These are phyloP conservation scores for Tolypocladium ophioglossoides DNA, from an alignment of 2,329 filamentous ascomycete species.

Conservation along the genomic window DNA sequence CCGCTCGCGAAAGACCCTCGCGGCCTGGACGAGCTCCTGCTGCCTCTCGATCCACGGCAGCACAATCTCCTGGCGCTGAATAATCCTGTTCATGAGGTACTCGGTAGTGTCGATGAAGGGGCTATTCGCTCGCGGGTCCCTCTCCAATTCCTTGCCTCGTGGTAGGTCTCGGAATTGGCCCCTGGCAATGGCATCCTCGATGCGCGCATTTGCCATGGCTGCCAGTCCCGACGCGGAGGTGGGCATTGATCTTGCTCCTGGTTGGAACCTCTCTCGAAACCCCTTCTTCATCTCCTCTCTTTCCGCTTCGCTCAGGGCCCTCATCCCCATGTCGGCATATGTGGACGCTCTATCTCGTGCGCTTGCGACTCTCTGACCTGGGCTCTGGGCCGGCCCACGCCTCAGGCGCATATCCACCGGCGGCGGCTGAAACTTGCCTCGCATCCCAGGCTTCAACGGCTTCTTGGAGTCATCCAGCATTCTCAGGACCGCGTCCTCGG, in stretches of 20 bases:
- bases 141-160: conserved; percentile 66
- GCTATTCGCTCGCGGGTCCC: conserved; percentile 73
- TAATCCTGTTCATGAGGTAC: conserved; percentile 98
- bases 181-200: conserved; percentile 85
- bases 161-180: conserved; percentile 82
- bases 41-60: conserved; percentile 99
- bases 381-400: conserved; percentile 23
- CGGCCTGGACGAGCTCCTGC: conserved; percentile 68
- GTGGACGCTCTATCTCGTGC: conserved; percentile 47
- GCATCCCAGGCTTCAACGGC: conserved; percentile 43
- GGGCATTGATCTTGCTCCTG: conserved; percentile 62
- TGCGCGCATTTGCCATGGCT: conserved; percentile 78
- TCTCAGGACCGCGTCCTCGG: conserved; percentile 66
- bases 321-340: conserved; percentile 39
- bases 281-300: conserved; percentile 60
- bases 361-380: conserved; percentile 37
- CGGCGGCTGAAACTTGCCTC: conserved; percentile 34
- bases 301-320: conserved; percentile 58
- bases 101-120: conserved; percentile 95
- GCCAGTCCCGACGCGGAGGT: conserved; percentile 68
- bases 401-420: conserved; percentile 43
- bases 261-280: conserved; percentile 70
- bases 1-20: conserved; percentile 60
- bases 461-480: conserved; percentile 78
- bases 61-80: conserved; percentile 88